These are phyloP conservation scores for Camelina neglecta DNA, from an alignment of 345 rosid species.

Conservation along the genomic window DNA sequence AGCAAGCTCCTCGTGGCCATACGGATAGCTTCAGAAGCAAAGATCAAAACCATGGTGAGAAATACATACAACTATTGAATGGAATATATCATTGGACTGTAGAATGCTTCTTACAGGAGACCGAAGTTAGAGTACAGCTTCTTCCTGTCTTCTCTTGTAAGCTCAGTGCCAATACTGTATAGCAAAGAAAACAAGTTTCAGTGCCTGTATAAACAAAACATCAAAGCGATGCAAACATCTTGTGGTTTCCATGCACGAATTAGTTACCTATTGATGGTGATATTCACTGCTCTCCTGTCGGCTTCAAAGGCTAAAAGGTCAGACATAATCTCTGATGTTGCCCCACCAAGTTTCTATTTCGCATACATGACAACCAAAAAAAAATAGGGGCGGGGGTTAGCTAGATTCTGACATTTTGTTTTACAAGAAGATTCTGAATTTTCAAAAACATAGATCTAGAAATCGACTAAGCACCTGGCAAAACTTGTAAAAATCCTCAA, in stretches of 20 bases:
- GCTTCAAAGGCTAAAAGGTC: slow-evolving; percentile 97
- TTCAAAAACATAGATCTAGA: neutral
- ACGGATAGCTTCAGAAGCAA: slow-evolving; percentile 61
- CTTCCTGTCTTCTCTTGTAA: slow-evolving; percentile 94
- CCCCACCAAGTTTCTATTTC: slow-evolving; percentile 93
- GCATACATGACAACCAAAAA: neutral
- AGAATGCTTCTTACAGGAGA: slow-evolving; percentile 62
- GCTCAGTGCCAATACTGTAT: slow-evolving; percentile 97
- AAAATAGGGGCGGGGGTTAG: no score
- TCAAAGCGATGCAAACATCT: neutral
- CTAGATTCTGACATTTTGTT: no score
- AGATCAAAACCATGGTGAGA: slow-evolving; percentile 27
- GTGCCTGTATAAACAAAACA: neutral
- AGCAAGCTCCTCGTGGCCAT: slow-evolving; percentile 93
- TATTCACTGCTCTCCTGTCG: slow-evolving; percentile 95
- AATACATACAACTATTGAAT: neutral
- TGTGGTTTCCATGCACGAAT: no score
- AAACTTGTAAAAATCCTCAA: slow-evolving; percentile 94
- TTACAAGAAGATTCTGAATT: neutral
- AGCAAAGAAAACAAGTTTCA: slow-evolving; percentile 1
- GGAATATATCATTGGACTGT: slow-evolving; percentile 3
- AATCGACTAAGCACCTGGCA: slow-evolving; percentile 70
- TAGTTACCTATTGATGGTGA: slow-evolving; percentile 82
- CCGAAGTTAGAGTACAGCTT: slow-evolving; percentile 95
- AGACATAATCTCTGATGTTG: slow-evolving; percentile 98